phyloP scores from a whole-genome alignment of 148 eudicot genomes.

The Rhododendron mucronatum region DNA sequence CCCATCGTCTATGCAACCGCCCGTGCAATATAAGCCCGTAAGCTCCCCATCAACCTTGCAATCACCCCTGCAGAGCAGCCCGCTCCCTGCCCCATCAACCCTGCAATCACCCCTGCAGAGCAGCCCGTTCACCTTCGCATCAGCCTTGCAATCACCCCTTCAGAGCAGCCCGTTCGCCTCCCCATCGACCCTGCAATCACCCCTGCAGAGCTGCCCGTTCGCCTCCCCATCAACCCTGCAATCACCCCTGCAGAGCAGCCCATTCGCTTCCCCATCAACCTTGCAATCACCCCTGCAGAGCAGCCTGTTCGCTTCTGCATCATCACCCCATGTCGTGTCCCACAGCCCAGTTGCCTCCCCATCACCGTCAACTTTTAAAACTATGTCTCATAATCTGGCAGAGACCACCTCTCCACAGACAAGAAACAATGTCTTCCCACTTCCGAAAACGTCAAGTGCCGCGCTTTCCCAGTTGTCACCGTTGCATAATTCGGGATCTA shows the following conservation, averaged over 20 bases:
- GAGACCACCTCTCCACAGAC: not conserved
- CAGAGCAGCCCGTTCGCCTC: too few species aligned
- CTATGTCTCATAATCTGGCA: not conserved
- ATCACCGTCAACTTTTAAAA: not conserved
- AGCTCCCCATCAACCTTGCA: not conserved
- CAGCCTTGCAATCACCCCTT: too few species aligned
- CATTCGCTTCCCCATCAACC: too few species aligned
- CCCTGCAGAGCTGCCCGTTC: too few species aligned
- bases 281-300: too few species aligned
- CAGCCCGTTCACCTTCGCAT: too few species aligned
- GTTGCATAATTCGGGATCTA: conserved; percentile 20
- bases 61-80: not conserved
- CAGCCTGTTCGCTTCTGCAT: not conserved
- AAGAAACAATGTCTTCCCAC: conserved; percentile 16
- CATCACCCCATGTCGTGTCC: not conserved
- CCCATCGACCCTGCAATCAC: too few species aligned
- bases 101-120: too few species aligned
- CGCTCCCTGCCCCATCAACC: not conserved
- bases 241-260: too few species aligned
- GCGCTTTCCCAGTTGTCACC: conserved; percentile 24
- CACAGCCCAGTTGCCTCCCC: not conserved
- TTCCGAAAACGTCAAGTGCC: conserved; percentile 26
- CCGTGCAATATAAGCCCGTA: not conserved
- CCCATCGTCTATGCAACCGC: not conserved
- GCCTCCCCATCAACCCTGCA: too few species aligned